Evolutionary conservation across 805 yeast species (phyloP), one percentile per base, ranked within the genome.

Genomic region (Yamadazyma nakazawae): DNA sequence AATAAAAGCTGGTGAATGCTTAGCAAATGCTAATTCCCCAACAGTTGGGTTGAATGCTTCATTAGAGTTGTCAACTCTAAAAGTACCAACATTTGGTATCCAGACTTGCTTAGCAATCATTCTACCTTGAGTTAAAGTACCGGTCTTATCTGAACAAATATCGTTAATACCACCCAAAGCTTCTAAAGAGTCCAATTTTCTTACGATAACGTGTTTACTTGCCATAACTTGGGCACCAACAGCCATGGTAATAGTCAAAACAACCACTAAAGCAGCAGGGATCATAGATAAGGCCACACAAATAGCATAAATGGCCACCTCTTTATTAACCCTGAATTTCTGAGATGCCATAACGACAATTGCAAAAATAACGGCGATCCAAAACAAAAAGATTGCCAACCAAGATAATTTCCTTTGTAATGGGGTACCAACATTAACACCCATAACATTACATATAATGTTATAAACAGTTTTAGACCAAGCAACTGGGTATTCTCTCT

Each of bases 371-470:
- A 67, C 71, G 2, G 72, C 72, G 4, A 76, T 72, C 62, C 76
- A 73, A 52, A 76, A 76, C 47, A 76, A 70, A 44, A 75, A 67
- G 31, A 78, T 78, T 4, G 80, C 81, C 58, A 68, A 50, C 80
- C 78, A 57, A 52, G 76, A 58, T 62, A 79, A 48, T 57, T 70
- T 52, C 68, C 79, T 55, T 61, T 63, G 79, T 59, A 63, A 72
- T 50, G 62, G 75, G 53, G 80, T 78, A 57, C 72, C 72, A 14
- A 74, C 77, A 18, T 66, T 69, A 18, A 72, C 63, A 45, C 81
- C 78, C 44, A 76, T 72, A 34, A 74, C 62, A 45, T 76, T 72
- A 50, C 72, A 67, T 48, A 72, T 60, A 36, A 75, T 61, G 40
- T 78, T 76, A 39, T 65, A 60, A 32, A 63, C 41, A 25, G 77